phyloP scores from a whole-genome alignment of 2,329 filamentous ascomycete genomes.

The Monilinia polystroma region DNA sequence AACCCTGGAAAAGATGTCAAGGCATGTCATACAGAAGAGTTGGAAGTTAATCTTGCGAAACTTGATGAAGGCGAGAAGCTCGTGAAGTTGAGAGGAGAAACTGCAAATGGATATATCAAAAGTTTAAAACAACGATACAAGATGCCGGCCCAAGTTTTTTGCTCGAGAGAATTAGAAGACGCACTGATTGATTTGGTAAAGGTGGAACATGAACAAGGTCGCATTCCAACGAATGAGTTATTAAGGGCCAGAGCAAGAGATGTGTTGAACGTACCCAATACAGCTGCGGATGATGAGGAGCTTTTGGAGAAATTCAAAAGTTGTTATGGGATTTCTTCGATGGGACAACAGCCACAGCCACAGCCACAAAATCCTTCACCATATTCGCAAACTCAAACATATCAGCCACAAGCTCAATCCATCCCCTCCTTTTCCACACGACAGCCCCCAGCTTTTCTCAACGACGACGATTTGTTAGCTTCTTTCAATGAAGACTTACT shows the following conservation, averaged over 20 bases:
- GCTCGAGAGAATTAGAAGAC: slow-evolving; percentile 57
- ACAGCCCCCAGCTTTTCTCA: slow-evolving; percentile 21
- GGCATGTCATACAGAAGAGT: slow-evolving; percentile 41
- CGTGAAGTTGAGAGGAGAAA: slow-evolving; percentile 46
- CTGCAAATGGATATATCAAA: slow-evolving; percentile 51
- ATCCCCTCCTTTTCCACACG: neutral
- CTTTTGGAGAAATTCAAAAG: slow-evolving; percentile 52
- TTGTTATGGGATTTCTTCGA: slow-evolving; percentile 9
- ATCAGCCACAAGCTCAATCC: slow-evolving; percentile 16
- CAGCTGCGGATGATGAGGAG: slow-evolving; percentile 54
- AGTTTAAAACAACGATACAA: slow-evolving; percentile 46
- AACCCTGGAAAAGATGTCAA: slow-evolving; percentile 44
- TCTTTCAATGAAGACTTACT: slow-evolving; percentile 29
- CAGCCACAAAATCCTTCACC: neutral
- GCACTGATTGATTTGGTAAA: slow-evolving; percentile 52
- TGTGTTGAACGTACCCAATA: slow-evolving; percentile 48
- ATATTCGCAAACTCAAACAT: slow-evolving; percentile 1
- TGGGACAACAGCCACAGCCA: neutral
- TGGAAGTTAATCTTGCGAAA: slow-evolving; percentile 32
- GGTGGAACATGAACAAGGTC: slow-evolving; percentile 43
- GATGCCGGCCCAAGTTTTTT: slow-evolving; percentile 54
- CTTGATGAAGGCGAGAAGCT: slow-evolving; percentile 36
- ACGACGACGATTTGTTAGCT: slow-evolving; percentile 31
- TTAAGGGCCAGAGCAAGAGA: slow-evolving; percentile 50
- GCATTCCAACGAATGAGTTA: slow-evolving; percentile 50